These are phyloP conservation scores for Exidia glandulosa DNA, from an alignment of 768 basidiomycete species.

Conservation along the genomic window DNA sequence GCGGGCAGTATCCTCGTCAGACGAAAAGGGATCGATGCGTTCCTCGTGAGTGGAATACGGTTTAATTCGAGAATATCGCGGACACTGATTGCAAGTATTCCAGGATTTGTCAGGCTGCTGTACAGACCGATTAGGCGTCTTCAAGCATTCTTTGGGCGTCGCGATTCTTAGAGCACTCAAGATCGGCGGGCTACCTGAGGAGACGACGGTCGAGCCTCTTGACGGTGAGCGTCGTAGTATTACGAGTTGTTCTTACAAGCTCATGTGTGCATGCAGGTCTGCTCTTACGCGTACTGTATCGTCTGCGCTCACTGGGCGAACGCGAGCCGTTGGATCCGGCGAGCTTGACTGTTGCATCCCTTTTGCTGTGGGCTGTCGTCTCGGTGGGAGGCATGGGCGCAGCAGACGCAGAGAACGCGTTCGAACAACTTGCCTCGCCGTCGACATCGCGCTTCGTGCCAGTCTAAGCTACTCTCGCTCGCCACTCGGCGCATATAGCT, in stretches of 20 bases:
- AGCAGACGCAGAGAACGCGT: constrained; percentile 58
- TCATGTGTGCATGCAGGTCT: constrained; percentile 59
- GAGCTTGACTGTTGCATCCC: constrained; percentile 73
- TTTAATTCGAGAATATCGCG: neutral
- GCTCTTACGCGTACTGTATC: constrained; percentile 75
- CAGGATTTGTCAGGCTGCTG: constrained; percentile 62
- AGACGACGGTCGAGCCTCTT: constrained; percentile 60
- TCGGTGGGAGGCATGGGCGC: constrained; percentile 54
- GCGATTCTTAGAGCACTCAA: constrained; percentile 71
- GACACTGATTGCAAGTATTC: neutral
- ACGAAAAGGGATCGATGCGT: constrained; percentile 55
- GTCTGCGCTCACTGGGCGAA: constrained; percentile 70
- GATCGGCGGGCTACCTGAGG: constrained; percentile 55
- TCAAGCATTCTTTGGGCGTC: constrained; percentile 66
- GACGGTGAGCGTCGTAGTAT: constrained; percentile 32
- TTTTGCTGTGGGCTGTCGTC: constrained; percentile 62
- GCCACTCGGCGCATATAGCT: neutral
- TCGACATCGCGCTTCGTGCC: constrained; percentile 37
- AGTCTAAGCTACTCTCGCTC: too few species aligned
- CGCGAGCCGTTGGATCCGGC: constrained; percentile 74
- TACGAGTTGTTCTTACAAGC: neutral
- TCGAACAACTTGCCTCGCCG: constrained; percentile 71
- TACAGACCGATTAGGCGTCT: constrained; percentile 60
- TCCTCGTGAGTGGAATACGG: constrained; percentile 51
- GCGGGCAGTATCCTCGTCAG: constrained; percentile 55